A percentile compares a stretch with the other conserved stretches of the same genome.
Evolutionary conservation across 2,329 filamentous ascomycete species (phyloP).

Genomic region (Trichoderma polysporum): DNA sequence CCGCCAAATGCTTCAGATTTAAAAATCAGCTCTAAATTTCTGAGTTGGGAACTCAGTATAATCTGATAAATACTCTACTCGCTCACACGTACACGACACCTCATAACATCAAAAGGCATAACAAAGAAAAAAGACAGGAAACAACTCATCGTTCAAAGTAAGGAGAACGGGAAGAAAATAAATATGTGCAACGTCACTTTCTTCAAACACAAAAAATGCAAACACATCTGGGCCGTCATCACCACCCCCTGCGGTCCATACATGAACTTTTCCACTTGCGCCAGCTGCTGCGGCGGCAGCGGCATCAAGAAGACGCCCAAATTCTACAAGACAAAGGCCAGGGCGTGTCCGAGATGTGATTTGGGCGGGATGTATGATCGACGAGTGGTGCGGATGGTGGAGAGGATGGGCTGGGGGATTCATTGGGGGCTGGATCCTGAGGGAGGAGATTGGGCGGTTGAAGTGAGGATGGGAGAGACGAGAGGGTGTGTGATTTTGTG

Average conservation of each 20-base stretch:
- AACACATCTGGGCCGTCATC: constrained; percentile 54
- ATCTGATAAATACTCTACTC: neutral
- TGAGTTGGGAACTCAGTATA: neutral
- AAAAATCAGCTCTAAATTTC: neutral
- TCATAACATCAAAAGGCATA: neutral
- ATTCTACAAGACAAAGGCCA: constrained; percentile 37
- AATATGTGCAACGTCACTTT: constrained; percentile 51
- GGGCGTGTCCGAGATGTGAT: constrained; percentile 45
- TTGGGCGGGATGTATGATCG: constrained; percentile 45
- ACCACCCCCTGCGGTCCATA: constrained; percentile 47
- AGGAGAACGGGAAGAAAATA: neutral
- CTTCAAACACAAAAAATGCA: constrained; percentile 50
- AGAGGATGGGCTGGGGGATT: constrained; percentile 43
- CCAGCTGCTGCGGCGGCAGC: constrained; percentile 40
- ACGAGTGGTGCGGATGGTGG: constrained; percentile 48
- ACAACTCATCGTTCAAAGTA: neutral
- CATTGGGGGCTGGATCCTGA: constrained; percentile 50
- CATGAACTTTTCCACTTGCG: constrained; percentile 52
- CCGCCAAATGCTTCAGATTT: neutral
- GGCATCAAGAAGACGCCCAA: constrained; percentile 37
- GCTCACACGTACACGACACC: neutral
- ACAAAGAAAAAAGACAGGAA: neutral
- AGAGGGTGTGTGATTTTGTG: constrained; percentile 34
- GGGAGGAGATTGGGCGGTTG: constrained; percentile 38
- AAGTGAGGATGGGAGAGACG: constrained; percentile 31